A percentile compares a stretch with the other conserved stretches of the same genome.
These are phyloP conservation scores for Chytriomyces sp. DNA, from an alignment of 192 early-diverging fungal genomes.

Conservation along the genomic window DNA sequence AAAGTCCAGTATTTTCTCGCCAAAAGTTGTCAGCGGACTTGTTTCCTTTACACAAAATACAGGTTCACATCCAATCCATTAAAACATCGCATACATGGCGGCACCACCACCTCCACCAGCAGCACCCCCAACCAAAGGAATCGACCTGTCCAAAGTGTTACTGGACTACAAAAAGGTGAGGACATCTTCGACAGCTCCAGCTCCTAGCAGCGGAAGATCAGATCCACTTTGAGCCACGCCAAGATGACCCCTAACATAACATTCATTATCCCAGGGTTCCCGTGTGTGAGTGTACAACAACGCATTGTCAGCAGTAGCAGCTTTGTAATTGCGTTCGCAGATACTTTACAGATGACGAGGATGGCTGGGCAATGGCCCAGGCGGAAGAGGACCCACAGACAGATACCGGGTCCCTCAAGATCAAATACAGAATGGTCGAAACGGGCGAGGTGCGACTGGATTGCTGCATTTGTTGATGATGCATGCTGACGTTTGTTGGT, in stretches of 20 bases:
- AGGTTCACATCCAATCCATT: too few relatives aligned
- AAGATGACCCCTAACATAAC: too few relatives aligned
- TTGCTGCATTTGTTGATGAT: neutral
- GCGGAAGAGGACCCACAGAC: constrained; percentile 55
- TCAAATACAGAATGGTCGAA: constrained; percentile 66
- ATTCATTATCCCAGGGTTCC: neutral
- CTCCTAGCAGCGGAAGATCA: neutral
- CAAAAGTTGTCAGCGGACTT: too few relatives aligned
- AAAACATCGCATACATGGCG: neutral
- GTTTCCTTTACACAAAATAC: too few relatives aligned
- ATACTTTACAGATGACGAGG: constrained; percentile 71
- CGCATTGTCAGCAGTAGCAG: neutral
- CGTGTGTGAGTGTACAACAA: neutral
- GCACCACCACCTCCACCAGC: constrained; percentile 14
- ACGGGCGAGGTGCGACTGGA: constrained; percentile 56
- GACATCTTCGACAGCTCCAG: neutral
- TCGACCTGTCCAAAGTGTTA: constrained; percentile 8
- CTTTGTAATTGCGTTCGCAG: neutral
- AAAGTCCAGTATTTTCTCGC: too few relatives aligned
- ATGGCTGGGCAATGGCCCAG: constrained; percentile 75
- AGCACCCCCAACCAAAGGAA: neutral
- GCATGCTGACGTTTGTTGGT: neutral
- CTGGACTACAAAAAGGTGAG: constrained; percentile 21
- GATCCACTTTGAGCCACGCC: neutral
- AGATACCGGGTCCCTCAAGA: constrained; percentile 58